Conservation (phyloP, 2,329 filamentous ascomycete species). For the Sphaerulina populicola region DNA sequence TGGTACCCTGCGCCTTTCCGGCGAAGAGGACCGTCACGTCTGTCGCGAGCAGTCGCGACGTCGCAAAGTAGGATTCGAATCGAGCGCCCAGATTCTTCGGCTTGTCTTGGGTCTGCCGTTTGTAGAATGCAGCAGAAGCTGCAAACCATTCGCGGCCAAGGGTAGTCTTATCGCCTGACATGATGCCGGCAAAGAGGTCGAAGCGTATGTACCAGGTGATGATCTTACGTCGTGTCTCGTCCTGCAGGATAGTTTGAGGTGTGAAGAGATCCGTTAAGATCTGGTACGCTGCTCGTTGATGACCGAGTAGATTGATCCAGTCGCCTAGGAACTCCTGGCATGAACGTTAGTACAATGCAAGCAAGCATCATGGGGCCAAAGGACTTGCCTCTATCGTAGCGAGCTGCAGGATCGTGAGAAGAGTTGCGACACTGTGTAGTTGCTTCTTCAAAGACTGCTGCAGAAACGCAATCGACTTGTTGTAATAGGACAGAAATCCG, state of each 20-base stretch:
- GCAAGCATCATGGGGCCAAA: slow-evolving; percentile 1
- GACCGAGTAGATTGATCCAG: slow-evolving; percentile 86
- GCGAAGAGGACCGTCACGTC: slow-evolving; percentile 75
- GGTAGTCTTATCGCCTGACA: slow-evolving; percentile 68
- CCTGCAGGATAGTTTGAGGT: slow-evolving; percentile 63
- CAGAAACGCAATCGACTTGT: slow-evolving; percentile 72
- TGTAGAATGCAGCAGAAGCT: slow-evolving; percentile 55
- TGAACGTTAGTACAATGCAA: background rate
- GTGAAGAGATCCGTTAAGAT: slow-evolving; percentile 72
- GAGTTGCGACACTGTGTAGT: slow-evolving; percentile 61
- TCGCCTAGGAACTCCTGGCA: slow-evolving; percentile 83
- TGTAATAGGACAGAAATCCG: slow-evolving; percentile 82
- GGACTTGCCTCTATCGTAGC: slow-evolving; percentile 77
- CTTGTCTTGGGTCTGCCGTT: slow-evolving; percentile 49
- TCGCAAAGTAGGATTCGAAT: slow-evolving; percentile 54
- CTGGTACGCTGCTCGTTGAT: slow-evolving; percentile 80
- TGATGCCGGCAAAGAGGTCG: slow-evolving; percentile 73
- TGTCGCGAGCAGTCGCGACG: slow-evolving; percentile 63
- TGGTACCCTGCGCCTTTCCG: slow-evolving; percentile 54
- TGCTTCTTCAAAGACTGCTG: slow-evolving; percentile 63
- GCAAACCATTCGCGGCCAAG: slow-evolving; percentile 73
- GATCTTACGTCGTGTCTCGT: slow-evolving; percentile 61
- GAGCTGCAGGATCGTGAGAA: slow-evolving; percentile 82
- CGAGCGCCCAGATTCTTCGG: slow-evolving; percentile 58
- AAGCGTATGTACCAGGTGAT: slow-evolving; percentile 87